These are phyloP conservation scores for Carex scoparia DNA, from an alignment of 176 grass and related monocot species.

Conservation along the genomic window DNA sequence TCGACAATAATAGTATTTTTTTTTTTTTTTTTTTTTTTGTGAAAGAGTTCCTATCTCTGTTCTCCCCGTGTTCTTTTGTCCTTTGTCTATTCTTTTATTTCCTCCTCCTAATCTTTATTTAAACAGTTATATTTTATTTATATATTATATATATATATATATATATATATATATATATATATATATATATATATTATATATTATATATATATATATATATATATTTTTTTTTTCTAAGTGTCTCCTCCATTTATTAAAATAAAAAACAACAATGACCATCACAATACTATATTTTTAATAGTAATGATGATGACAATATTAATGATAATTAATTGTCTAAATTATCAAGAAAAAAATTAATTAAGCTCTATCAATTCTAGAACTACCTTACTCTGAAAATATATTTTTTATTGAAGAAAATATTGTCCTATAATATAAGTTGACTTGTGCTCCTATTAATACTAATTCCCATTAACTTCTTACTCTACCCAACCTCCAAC, in stretches of 20 bases:
- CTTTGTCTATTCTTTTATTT: background rate
- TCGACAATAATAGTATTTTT: background rate
- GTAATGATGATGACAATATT: background rate
- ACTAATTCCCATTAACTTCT: slow-evolving; percentile 30
- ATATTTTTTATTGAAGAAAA: background rate
- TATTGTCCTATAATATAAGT: slow-evolving; percentile 6
- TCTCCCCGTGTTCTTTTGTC: background rate
- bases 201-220: no score
- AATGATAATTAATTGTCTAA: slow-evolving; percentile 3
- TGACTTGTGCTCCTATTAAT: slow-evolving; percentile 22
- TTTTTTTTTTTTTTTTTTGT: background rate
- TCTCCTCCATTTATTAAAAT: slow-evolving; percentile 1
- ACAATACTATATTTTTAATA: background rate
- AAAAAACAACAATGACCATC: background rate
- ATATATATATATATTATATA: no score
- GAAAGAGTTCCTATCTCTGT: background rate
- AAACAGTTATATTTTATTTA: no score
- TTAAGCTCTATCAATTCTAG: background rate
- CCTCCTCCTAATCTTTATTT: background rate
- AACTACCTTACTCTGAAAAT: background rate
- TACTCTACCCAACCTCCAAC: background rate
- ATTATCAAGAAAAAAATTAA: background rate
- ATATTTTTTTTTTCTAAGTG: background rate
- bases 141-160: no score
- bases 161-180: no score